Conservation (phyloP, 2,329 filamentous ascomycete genomes). For the Gnomoniopsis smithogilvyi region DNA sequence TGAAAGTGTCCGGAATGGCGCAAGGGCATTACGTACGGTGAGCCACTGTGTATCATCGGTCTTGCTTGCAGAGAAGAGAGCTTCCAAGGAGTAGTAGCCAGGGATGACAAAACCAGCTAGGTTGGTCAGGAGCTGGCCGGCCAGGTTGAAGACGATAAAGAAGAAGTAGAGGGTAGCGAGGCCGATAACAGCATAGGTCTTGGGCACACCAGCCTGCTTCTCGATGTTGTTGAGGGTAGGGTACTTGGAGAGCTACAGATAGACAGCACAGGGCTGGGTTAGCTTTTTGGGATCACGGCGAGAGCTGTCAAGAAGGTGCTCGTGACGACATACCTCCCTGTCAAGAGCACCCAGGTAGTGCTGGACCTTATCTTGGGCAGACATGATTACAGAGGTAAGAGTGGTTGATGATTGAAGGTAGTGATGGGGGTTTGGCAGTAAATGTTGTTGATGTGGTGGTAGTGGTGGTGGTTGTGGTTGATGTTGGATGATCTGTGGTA, state of each 20-base stretch:
- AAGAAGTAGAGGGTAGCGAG: constrained; percentile 80
- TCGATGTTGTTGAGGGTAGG: constrained; percentile 80
- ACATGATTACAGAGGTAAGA: constrained; percentile 51
- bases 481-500: neutral
- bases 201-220: constrained; percentile 78
- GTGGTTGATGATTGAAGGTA: constrained; percentile 1
- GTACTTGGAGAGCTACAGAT: constrained; percentile 75
- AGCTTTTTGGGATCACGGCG: neutral
- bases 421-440: constrained; percentile 2
- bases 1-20: neutral
- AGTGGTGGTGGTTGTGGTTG: constrained; percentile 4
- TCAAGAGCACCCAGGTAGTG: constrained; percentile 77
- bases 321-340: constrained; percentile 62
- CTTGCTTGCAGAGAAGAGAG: constrained; percentile 70
- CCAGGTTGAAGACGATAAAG: constrained; percentile 90
- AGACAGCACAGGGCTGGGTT: constrained; percentile 16
- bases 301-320: neutral
- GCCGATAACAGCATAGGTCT: constrained; percentile 80
- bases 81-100: constrained; percentile 78
- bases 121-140: constrained; percentile 84
- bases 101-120: constrained; percentile 79
- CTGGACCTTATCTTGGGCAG: constrained; percentile 72
- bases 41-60: constrained; percentile 80
- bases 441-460: constrained; percentile 19
- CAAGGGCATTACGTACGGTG: constrained; percentile 50